Percentiles rank a stretch among this genome's conserved stretches.
Conservation (phyloP, 495 filamentous ascomycete species). For the Aspergillus sclerotiicarbonarius region DNA sequence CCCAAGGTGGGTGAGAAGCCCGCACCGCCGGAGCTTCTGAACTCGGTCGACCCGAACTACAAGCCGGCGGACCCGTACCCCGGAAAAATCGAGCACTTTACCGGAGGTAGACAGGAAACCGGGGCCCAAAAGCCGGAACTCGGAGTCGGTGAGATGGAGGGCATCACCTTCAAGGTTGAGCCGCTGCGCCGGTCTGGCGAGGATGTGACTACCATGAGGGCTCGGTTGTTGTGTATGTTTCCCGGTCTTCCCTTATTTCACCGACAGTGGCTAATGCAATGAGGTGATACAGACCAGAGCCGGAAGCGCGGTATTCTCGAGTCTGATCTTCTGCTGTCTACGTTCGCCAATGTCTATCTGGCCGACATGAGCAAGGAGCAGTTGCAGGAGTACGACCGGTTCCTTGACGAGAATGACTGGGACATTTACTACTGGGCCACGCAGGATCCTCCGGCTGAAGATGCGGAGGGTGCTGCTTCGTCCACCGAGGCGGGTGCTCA, state of each 20-base stretch:
- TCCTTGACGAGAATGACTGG: slow-evolving; percentile 99
- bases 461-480: slow-evolving; percentile 28
- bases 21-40: slow-evolving; percentile 60
- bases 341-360: slow-evolving; percentile 83
- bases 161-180: slow-evolving; percentile 84
- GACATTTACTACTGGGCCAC: slow-evolving; percentile 99
- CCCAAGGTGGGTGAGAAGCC: slow-evolving; percentile 56
- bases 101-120: slow-evolving; percentile 55
- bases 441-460: slow-evolving; percentile 66
- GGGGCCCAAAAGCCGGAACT: slow-evolving; percentile 63
- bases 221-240: slow-evolving; percentile 82
- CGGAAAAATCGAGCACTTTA: slow-evolving; percentile 61
- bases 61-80: slow-evolving; percentile 57
- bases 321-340: slow-evolving; percentile 91
- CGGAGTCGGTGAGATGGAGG: slow-evolving; percentile 86
- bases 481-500: slow-evolving; percentile 27
- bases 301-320: slow-evolving; percentile 96
- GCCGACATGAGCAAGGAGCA: slow-evolving; percentile 67
- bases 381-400: slow-evolving; percentile 81
- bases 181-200: slow-evolving; percentile 79
- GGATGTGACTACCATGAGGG: slow-evolving; percentile 77
- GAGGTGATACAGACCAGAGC: slow-evolving; percentile 71
- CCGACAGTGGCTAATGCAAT: background rate
- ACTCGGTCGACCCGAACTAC: slow-evolving; percentile 55
- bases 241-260: background rate